Conservation (phyloP, 192 early-diverging fungal species). For the Linnemannia schmuckeri region DNA sequence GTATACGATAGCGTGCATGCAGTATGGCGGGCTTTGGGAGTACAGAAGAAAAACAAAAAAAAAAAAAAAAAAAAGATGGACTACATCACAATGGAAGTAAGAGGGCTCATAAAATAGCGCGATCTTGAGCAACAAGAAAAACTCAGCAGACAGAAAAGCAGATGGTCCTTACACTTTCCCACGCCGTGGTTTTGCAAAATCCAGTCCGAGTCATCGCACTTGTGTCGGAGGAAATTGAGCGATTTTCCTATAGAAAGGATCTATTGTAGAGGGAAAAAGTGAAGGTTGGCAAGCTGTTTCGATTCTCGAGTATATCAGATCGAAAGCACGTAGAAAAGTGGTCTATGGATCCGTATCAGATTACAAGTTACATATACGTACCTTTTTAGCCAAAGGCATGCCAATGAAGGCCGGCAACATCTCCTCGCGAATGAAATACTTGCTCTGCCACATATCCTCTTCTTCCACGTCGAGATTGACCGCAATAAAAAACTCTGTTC, state of each 20-base stretch:
- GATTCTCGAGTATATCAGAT: neutral
- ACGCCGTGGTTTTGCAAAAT: conserved; percentile 52
- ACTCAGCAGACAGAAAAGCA: conserved; percentile 1
- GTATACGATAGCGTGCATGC: neutral
- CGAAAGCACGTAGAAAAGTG: neutral
- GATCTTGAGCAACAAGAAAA: neutral
- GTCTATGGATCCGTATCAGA: neutral
- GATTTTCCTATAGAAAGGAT: conserved; percentile 54
- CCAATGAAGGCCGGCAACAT: conserved; percentile 93
- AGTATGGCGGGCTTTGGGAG: neutral
- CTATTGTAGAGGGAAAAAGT: neutral
- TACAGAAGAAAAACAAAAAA: neutral
- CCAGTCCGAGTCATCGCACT: conserved; percentile 71
- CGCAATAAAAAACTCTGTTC: conserved; percentile 92
- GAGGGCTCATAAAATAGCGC: neutral
- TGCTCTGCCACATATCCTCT: conserved; percentile 86
- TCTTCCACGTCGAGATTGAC: conserved; percentile 65
- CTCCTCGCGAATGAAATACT: conserved; percentile 79
- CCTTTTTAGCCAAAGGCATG: conserved; percentile 83
- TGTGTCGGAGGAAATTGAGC: conserved; percentile 64
- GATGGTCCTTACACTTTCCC: conserved; percentile 47
- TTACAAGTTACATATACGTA: conserved; percentile 8
- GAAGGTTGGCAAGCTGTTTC: neutral
- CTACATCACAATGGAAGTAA: neutral
- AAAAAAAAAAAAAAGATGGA: neutral